Base-by-base conservation (phyloP, 2,329 filamentous ascomycete genomes). In the Trichoderma pleuroti region DNA sequence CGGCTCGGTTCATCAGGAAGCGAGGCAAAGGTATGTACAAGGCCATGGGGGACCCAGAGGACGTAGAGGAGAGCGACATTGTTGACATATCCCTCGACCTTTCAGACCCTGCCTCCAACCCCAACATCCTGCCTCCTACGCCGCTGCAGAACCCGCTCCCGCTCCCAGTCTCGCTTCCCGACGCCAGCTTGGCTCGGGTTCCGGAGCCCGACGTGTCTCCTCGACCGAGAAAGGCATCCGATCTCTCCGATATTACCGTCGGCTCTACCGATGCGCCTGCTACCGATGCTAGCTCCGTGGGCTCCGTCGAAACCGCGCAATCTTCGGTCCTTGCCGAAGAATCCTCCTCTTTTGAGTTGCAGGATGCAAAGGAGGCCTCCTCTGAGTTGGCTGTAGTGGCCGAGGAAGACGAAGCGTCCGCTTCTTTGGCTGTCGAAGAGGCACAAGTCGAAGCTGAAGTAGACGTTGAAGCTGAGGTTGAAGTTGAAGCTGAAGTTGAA, bases 11-110 rank as follows among this genome's bases (percentile, higher is more conserved):
- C 49, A 71, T 71, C 34, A 34, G 49, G 34, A 71, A 54, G 64
- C 63, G 70, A 68, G 64, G 70, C 52, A 65, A 68, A 71, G 70
- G 70, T 71, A 70, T 30, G 67, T 68, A 61, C 56, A n/a, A 24
- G 65, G 54, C 54, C 59, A 68, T 71, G 21, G 32, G 49, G 34
- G 62, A 54, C 42, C 42, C 57, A 49, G 64, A 60, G 65, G 56
- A 68, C 56, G 34, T 68, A 28, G 56, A 39, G 36, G 57, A 56
- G 24, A 21, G 56, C 30, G 68, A 66, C 70, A 34, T 32, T 46
- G 49, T 65, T 62, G 54, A 67, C 70, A 36, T 68, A 61, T 70
- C 57, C 30, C 60, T 64, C 49, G 46, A 57, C 60, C 32, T 42
- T 36, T 64, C 68, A 71, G 70, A 71, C 42, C 70, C 64, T 14